phyloP scores from a whole-genome alignment of 2,329 filamentous ascomycete species.

The Fusarium torreyae region DNA sequence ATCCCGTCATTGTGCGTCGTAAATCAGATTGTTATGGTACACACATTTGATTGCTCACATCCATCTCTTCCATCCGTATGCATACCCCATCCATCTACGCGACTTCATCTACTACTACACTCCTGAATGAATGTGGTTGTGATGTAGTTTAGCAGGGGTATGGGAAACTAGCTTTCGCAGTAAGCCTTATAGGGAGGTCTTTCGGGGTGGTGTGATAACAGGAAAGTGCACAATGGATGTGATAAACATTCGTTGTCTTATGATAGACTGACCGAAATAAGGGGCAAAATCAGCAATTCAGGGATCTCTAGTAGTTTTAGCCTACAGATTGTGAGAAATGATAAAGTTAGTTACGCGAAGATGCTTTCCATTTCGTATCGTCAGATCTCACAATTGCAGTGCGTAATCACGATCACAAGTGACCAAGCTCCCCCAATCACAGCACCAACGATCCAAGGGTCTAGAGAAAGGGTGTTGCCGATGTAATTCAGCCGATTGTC shows the following conservation, averaged over 20 bases:
- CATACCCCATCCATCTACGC: no score
- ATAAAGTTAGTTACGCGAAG: not conserved
- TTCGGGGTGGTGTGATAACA: not conserved
- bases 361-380: not conserved
- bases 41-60: no score
- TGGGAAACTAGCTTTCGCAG: no score
- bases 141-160: no score
- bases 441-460: not conserved
- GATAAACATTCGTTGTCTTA: not conserved
- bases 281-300: not conserved
- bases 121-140: no score
- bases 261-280: not conserved
- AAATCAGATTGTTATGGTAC: no score
- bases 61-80: no score
- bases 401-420: conserved; percentile 3
- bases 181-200: not conserved
- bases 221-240: not conserved
- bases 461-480: no score
- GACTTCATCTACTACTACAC: no score
- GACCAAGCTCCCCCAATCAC: not conserved
- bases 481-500: no score
- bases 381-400: not conserved
- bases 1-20: no score
- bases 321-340: not conserved
- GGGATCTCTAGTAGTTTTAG: not conserved